A percentile compares a stretch with the other conserved stretches of the same genome.
Evolutionary conservation across 805 yeast genomes (phyloP).

Genomic region (Candida xyloterini): DNA sequence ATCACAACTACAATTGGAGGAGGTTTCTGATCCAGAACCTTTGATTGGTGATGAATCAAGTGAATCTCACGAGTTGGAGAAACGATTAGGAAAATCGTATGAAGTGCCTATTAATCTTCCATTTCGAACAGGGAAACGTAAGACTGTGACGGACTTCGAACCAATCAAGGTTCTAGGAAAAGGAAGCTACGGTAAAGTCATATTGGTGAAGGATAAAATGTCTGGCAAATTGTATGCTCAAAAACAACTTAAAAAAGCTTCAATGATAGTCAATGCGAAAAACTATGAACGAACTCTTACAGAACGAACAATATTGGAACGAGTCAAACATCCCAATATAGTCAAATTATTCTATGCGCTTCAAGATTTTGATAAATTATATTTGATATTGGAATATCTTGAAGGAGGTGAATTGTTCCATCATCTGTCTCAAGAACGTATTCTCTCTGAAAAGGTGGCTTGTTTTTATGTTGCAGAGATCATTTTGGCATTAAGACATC

Average conservation of each 20-base stretch:
- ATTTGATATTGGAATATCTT: constrained; percentile 72
- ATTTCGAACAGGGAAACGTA: constrained; percentile 23
- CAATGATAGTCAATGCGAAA: constrained; percentile 56
- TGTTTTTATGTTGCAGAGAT: constrained; percentile 80
- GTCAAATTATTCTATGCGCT: constrained; percentile 80
- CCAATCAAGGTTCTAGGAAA: constrained; percentile 76
- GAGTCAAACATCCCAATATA: constrained; percentile 73
- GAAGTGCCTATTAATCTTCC: constrained; percentile 17
- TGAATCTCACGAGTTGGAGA: constrained; percentile 2
- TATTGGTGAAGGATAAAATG: constrained; percentile 62
- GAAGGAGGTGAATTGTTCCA: constrained; percentile 86
- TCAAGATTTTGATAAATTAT: constrained; percentile 75
- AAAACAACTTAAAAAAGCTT: constrained; percentile 80
- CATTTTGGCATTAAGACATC: constrained; percentile 69
- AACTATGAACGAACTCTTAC: constrained; percentile 75
- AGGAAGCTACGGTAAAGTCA: constrained; percentile 88
- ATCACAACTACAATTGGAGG: constrained; percentile 5
- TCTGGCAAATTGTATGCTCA: constrained; percentile 76
- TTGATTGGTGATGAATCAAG: not conserved
- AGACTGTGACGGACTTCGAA: constrained; percentile 55
- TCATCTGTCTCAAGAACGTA: constrained; percentile 49
- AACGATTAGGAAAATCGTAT: constrained; percentile 33
- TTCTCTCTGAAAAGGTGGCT: constrained; percentile 60
- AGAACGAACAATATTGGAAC: constrained; percentile 70
- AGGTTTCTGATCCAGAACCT: constrained; percentile 1